Evolutionary conservation across 2,329 filamentous ascomycete species (phyloP), one percentile per base, ranked within the genome.

Genomic region (Dryadomyces quercivorus): DNA sequence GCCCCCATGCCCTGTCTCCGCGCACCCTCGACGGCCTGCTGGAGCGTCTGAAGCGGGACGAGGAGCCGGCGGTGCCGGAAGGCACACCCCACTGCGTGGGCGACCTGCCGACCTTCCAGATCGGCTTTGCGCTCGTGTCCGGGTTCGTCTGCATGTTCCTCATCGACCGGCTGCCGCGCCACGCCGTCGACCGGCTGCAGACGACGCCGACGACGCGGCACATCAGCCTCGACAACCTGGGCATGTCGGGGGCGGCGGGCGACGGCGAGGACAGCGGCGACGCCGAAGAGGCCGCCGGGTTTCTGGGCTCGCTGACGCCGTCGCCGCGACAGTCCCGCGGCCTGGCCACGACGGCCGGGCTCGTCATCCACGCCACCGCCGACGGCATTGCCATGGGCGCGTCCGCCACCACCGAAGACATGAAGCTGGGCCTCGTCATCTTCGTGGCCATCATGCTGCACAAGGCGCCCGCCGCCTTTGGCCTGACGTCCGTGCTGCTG

Each of bases 81-180:
- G 34, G 34, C 34, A 12, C 34, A 2, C 2, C 3, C 12, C 40
- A 58, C 6, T 65, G 72, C 50, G 60, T 67, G 45, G 68, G 75
- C 31, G 64, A 70, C 8, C 68, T 81, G 73, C 79, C 90, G 67
- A 75, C 79, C 0, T 82, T 84, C 60, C 93, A 88, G 70, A 86
- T 98, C 56, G 93, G 93, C 5, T 76, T 97, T 53, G 88, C 91
- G 2, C 74, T 98, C 52, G 82, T 95, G 54, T 73, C 88, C 16
- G 93, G 93, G 13, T 98, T 97, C 69, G 82, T 95, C 55, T 78
- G 96, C 60, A 98, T 98, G 93, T 97, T 95, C 65, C 78, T 98
- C 21, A 86, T 98, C 64, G 92, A 98, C 69, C 84, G 88, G 52
- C 70, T 95, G 9, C 89, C 90, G 8, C 81, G 82, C 44, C 86